Percentiles rank a stretch among this genome's conserved stretches.
Conservation (phyloP, 2,329 filamentous ascomycete species). For the Aspergillus glaucus region DNA sequence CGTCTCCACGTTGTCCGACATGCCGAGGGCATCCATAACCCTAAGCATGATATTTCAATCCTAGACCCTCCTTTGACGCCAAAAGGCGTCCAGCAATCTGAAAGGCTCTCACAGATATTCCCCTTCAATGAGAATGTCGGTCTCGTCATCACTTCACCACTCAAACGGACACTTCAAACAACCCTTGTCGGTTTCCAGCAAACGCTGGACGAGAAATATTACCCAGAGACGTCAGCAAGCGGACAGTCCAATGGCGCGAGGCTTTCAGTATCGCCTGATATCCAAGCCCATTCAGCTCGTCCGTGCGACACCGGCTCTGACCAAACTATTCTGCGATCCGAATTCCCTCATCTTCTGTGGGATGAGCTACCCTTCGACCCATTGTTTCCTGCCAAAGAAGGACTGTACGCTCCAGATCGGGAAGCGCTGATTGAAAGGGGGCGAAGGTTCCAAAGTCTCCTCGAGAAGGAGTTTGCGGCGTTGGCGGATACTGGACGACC, state of each 20-base stretch:
- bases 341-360: constrained; percentile 8
- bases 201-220: constrained; percentile 7
- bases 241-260: constrained; percentile 1
- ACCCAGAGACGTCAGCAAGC: not conserved
- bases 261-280: constrained; percentile 6
- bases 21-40: constrained; percentile 12
- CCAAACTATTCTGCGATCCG: constrained; percentile 1
- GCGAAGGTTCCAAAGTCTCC: not conserved
- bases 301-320: constrained; percentile 11
- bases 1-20: constrained; percentile 11
- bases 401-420: constrained; percentile 1
- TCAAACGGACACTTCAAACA: constrained; percentile 11
- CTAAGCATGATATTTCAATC: constrained; percentile 10
- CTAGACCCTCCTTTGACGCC: constrained; percentile 9
- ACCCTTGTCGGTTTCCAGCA: constrained; percentile 8
- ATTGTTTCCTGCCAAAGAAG: constrained; percentile 6
- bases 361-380: constrained; percentile 3
- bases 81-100: constrained; percentile 9
- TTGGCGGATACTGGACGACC: constrained; percentile 2
- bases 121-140: constrained; percentile 7
- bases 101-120: constrained; percentile 4
- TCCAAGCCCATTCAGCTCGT: constrained; percentile 9
- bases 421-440: constrained; percentile 2
- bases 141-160: constrained; percentile 9
- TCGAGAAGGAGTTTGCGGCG: constrained; percentile 2